Conservation (phyloP, 441 rosid species). For the Isatis lusitanica region DNA sequence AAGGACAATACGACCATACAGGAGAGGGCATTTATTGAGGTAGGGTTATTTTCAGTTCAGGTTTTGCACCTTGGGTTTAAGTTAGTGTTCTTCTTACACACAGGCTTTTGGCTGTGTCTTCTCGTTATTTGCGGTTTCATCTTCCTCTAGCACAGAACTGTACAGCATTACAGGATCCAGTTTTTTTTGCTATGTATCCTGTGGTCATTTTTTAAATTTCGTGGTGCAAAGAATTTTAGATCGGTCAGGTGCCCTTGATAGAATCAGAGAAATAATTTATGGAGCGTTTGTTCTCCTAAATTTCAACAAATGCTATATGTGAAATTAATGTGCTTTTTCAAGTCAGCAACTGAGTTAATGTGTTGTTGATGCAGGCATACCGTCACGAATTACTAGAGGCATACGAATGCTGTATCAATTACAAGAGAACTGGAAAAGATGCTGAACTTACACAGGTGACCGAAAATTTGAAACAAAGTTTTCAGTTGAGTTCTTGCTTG, state of each 20-base stretch:
- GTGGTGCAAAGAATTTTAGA: not conserved
- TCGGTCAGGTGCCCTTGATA: constrained; percentile 9
- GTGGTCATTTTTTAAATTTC: not conserved
- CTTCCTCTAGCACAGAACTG: constrained; percentile 8
- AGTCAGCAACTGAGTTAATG: constrained; percentile 23
- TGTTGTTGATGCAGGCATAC: constrained; percentile 70
- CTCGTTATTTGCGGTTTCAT: constrained; percentile 4
- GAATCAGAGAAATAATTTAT: not conserved
- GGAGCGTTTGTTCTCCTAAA: not conserved
- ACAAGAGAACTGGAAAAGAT: constrained; percentile 90
- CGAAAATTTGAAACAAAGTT: not conserved
- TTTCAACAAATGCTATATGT: constrained; percentile 16
- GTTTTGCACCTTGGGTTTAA: not conserved
- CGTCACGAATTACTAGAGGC: constrained; percentile 93
- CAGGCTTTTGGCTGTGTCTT: not conserved
- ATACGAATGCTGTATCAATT: constrained; percentile 88
- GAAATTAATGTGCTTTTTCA: constrained; percentile 2
- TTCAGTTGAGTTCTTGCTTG: constrained; percentile 9
- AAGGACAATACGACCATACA: constrained; percentile 73
- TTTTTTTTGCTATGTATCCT: constrained; percentile 10
- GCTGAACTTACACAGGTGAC: constrained; percentile 97
- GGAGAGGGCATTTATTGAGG: constrained; percentile 99
- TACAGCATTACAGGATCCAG: constrained; percentile 12
- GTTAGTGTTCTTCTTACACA: not conserved
- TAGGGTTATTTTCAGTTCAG: constrained; percentile 24